phyloP scores from a whole-genome alignment of 176 grass and related monocot genomes.

The Oryza punctata region DNA sequence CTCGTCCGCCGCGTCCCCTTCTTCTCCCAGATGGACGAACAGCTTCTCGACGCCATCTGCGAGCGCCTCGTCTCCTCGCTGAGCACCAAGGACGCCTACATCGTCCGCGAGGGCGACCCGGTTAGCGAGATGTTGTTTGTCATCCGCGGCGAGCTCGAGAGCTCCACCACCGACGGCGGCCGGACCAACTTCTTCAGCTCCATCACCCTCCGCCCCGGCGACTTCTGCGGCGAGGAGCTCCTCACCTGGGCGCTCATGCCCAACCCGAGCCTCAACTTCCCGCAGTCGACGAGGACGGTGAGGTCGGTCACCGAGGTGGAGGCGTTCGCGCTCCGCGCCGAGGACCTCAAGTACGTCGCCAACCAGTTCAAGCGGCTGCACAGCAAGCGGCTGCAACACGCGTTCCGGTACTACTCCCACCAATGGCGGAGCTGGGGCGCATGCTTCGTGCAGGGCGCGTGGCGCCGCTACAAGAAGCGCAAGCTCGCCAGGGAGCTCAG shows the following conservation, averaged over 20 bases:
- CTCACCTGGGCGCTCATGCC: slow-evolving; percentile 95
- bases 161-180: slow-evolving; percentile 90
- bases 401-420: slow-evolving; percentile 96
- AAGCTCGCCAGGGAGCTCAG: slow-evolving; percentile 78
- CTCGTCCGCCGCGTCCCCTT: slow-evolving; percentile 95
- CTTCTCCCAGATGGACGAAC: slow-evolving; percentile 97
- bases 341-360: slow-evolving; percentile 92
- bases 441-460: slow-evolving; percentile 82
- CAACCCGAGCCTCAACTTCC: slow-evolving; percentile 83
- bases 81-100: slow-evolving; percentile 89
- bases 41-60: slow-evolving; percentile 93
- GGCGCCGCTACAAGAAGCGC: slow-evolving; percentile 73
- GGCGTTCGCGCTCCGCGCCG: slow-evolving; percentile 85
- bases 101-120: slow-evolving; percentile 78
- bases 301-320: slow-evolving; percentile 77
- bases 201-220: slow-evolving; percentile 80
- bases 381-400: slow-evolving; percentile 92
- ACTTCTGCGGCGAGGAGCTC: slow-evolving; percentile 97
- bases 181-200: slow-evolving; percentile 92
- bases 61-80: slow-evolving; percentile 85
- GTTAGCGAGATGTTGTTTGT: slow-evolving; percentile 94
- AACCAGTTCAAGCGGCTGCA: slow-evolving; percentile 96
- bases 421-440: slow-evolving; percentile 96
- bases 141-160: slow-evolving; percentile 89
- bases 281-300: slow-evolving; percentile 80